A percentile compares a stretch with the other conserved stretches of the same genome.
Conservation (phyloP, 441 rosid species). For the Pelargonium citronellum region DNA sequence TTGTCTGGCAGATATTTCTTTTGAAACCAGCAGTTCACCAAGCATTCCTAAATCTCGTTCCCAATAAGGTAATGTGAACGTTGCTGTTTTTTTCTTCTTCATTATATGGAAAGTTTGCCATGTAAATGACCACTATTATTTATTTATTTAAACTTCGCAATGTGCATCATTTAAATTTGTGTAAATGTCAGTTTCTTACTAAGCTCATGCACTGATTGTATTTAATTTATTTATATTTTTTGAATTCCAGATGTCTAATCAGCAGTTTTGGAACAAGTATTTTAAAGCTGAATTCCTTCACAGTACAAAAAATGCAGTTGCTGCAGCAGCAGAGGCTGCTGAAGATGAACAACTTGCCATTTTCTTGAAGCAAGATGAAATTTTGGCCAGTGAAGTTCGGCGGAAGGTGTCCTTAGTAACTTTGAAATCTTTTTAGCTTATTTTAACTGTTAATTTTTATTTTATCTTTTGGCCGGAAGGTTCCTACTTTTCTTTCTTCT, state of each 20-base stretch:
- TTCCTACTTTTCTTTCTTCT: constrained; percentile 16
- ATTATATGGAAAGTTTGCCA: constrained; percentile 5
- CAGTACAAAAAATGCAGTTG: constrained; percentile 55
- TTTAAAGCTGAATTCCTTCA: constrained; percentile 89
- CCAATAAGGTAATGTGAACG: constrained; percentile 55
- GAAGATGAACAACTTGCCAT: constrained; percentile 94
- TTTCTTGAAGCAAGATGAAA: constrained; percentile 79
- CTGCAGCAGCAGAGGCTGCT: constrained; percentile 91
- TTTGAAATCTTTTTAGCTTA: constrained; percentile 4
- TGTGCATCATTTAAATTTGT: constrained; percentile 10
- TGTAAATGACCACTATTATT: constrained; percentile 3
- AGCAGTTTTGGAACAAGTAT: constrained; percentile 81
- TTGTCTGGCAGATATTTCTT: constrained; percentile 70
- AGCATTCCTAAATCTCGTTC: constrained; percentile 73
- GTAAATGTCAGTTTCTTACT: not conserved
- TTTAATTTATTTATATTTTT: constrained; percentile 13
- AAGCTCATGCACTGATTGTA: not conserved
- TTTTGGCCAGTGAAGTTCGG: constrained; percentile 67
- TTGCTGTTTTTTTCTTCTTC: not conserved
- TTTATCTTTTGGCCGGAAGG: not conserved
- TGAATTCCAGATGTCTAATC: constrained; percentile 63
- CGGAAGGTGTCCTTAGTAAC: constrained; percentile 45
- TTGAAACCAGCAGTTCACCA: constrained; percentile 91
- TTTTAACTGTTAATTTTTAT: constrained; percentile 5
- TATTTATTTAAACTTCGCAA: not conserved